phyloP scores from a whole-genome alignment of 2,329 filamentous ascomycete species.

The Talaromyces atroroseus region DNA sequence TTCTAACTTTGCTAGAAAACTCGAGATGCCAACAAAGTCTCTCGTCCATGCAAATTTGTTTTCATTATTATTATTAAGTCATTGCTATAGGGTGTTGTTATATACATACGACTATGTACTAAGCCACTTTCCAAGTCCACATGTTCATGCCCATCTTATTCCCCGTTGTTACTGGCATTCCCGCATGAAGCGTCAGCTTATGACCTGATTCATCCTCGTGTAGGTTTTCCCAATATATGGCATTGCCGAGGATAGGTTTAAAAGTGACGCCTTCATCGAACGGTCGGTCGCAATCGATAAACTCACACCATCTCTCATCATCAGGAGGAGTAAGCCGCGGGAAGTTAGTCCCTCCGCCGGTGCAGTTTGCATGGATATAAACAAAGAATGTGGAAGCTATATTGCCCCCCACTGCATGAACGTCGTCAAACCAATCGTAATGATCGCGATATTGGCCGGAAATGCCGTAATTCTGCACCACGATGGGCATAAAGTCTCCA shows the following conservation, averaged over 20 bases:
- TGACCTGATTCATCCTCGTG: conserved; percentile 37
- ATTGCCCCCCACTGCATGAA: conserved; percentile 39
- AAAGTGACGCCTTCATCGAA: conserved; percentile 48
- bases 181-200: conserved; percentile 43
- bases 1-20: no score
- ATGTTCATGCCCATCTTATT: conserved; percentile 51
- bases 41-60: no score
- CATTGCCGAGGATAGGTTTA: conserved; percentile 44
- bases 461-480: conserved; percentile 44
- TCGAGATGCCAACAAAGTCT: no score
- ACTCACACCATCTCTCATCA: conserved; percentile 38
- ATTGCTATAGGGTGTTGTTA: no score
- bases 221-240: conserved; percentile 48
- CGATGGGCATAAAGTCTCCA: conserved; percentile 42
- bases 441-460: conserved; percentile 48
- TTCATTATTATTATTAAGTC: no score
- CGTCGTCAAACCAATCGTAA: conserved; percentile 49
- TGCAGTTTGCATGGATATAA: conserved; percentile 39
- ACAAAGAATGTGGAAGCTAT: conserved; percentile 46
- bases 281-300: conserved; percentile 46
- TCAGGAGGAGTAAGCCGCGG: conserved; percentile 38
- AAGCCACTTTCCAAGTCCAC: conserved; percentile 34
- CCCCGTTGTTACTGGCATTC: conserved; percentile 43
- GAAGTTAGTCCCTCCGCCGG: conserved; percentile 48
- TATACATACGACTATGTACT: neutral